phyloP scores from a whole-genome alignment of 176 grass and related monocot genomes.

The Oryza rufipogon region DNA sequence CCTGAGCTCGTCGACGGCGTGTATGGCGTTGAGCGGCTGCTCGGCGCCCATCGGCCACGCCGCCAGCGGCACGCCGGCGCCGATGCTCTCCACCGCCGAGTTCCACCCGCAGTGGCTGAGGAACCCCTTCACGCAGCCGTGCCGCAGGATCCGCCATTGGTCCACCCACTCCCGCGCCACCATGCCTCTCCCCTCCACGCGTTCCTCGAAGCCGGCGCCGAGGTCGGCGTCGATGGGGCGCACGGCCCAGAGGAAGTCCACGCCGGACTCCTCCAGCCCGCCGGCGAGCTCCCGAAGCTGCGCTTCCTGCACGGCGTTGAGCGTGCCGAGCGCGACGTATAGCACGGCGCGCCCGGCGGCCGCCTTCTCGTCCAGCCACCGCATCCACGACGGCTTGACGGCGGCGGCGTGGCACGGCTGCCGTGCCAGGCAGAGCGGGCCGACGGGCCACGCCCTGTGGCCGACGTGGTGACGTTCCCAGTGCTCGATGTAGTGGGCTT shows the following conservation, averaged over 20 bases:
- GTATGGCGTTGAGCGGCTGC: constrained; percentile 8
- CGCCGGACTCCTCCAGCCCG: neutral
- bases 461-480: constrained; percentile 28
- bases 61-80: constrained; percentile 35
- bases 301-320: neutral
- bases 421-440: constrained; percentile 14
- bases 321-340: constrained; percentile 25
- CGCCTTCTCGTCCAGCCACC: constrained; percentile 43
- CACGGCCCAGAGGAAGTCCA: neutral
- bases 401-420: neutral
- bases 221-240: neutral
- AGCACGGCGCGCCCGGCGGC: neutral
- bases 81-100: neutral
- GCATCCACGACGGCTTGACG: neutral
- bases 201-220: neutral
- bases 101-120: constrained; percentile 37
- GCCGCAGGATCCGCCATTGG: neutral
- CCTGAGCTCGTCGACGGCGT: constrained; percentile 11
- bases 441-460: constrained; percentile 25
- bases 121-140: constrained; percentile 19
- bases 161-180: neutral
- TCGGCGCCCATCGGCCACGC: constrained; percentile 34
- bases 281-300: constrained; percentile 13
- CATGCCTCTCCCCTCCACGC: neutral
- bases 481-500: constrained; percentile 30